Conservation (phyloP, 345 rosid species). For the Arabis alpina region DNA sequence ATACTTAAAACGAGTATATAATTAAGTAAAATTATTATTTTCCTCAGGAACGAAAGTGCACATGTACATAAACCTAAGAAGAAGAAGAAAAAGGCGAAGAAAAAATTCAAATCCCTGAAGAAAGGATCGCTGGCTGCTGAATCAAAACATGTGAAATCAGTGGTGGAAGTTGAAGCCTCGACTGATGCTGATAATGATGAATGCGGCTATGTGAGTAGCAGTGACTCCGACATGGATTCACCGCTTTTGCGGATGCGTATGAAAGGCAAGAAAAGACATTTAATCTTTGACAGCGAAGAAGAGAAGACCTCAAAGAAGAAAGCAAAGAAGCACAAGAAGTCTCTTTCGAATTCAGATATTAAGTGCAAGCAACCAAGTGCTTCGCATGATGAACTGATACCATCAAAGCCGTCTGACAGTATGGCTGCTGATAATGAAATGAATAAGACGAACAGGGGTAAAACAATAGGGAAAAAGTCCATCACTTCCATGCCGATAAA, state of each 20-base stretch:
- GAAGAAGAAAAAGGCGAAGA: slow-evolving; percentile 92
- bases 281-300: slow-evolving; percentile 50
- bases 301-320: slow-evolving; percentile 70
- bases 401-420: slow-evolving; percentile 46
- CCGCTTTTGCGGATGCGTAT: slow-evolving; percentile 50
- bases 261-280: slow-evolving; percentile 72
- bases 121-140: slow-evolving; percentile 80
- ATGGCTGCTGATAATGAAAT: slow-evolving; percentile 62
- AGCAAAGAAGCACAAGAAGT: slow-evolving; percentile 69
- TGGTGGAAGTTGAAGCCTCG: slow-evolving; percentile 51
- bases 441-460: slow-evolving; percentile 68
- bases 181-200: slow-evolving; percentile 54
- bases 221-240: slow-evolving; percentile 57
- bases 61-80: slow-evolving; percentile 65
- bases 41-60: slow-evolving; percentile 60
- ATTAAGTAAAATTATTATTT: slow-evolving; percentile 20
- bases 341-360: slow-evolving; percentile 48
- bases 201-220: slow-evolving; percentile 50
- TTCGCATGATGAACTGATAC: slow-evolving; percentile 52
- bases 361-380: slow-evolving; percentile 50
- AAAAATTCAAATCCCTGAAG: slow-evolving; percentile 91
- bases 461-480: slow-evolving; percentile 74
- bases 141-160: slow-evolving; percentile 58
- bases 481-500: slow-evolving; percentile 84
- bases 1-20: neutral